Evolutionary conservation across 2,329 filamentous ascomycete genomes (phyloP).

Genomic region (Apiospora marii): DNA sequence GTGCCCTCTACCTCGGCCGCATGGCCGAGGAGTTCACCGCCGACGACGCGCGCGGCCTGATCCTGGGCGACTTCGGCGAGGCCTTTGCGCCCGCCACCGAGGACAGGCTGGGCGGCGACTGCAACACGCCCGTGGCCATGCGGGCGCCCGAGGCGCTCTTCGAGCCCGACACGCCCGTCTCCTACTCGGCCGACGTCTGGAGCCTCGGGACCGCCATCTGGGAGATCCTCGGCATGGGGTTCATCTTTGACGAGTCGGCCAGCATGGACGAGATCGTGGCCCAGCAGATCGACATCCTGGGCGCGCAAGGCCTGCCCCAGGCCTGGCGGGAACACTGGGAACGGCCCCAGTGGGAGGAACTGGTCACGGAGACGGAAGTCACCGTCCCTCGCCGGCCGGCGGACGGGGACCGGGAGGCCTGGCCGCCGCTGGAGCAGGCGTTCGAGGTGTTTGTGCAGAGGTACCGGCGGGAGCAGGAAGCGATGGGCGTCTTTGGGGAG

Average conservation of each 20-base stretch:
- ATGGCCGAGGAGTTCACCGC: neutral
- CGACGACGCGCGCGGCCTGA: conserved; percentile 1
- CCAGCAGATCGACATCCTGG: conserved; percentile 8
- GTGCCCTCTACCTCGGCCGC: conserved; percentile 5
- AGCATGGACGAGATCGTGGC: conserved; percentile 24
- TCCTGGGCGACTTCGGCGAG: conserved; percentile 13
- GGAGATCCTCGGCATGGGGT: conserved; percentile 1
- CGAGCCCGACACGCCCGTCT: conserved; percentile 5
- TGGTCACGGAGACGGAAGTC: neutral
- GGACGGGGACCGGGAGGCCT: neutral
- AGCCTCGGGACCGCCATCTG: conserved; percentile 4
- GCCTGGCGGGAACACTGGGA: conserved; percentile 10
- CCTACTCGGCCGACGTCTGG: neutral
- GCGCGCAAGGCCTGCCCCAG: neutral
- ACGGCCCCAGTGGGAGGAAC: neutral
- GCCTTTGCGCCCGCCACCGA: neutral
- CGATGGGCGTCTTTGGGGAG: neutral
- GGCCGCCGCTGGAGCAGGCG: neutral
- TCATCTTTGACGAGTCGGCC: conserved; percentile 42
- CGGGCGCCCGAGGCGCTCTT: neutral
- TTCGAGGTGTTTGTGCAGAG: conserved; percentile 4
- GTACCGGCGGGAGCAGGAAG: neutral
- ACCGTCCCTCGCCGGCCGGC: neutral
- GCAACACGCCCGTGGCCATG: conserved; percentile 8
- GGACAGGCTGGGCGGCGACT: neutral